Percentiles rank a stretch among this genome's conserved stretches.
phyloP scores from a whole-genome alignment of 2,329 filamentous ascomycete genomes.

The Botrytis pseudocinerea region DNA sequence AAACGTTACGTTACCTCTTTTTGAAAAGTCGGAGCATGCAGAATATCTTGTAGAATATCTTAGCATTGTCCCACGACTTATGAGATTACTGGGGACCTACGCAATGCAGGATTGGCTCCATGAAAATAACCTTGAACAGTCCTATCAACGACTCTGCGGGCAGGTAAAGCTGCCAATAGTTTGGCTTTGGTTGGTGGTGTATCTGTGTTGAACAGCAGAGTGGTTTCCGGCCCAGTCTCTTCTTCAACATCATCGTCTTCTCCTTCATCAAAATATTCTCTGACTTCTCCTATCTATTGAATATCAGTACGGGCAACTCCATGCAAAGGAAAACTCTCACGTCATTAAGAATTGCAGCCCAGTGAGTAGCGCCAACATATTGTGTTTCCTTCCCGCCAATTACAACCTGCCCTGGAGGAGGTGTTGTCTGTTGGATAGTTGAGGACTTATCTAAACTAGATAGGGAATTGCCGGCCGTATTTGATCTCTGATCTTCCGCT shows the following conservation, averaged over 20 bases:
- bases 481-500: neutral
- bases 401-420: conserved; percentile 46
- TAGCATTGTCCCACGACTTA: neutral
- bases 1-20: conserved; percentile 41
- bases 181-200: conserved; percentile 47
- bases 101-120: conserved; percentile 53
- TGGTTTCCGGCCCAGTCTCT: conserved; percentile 41
- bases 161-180: conserved; percentile 51
- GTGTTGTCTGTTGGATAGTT: neutral
- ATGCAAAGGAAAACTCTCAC: conserved; percentile 43
- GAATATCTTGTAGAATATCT: conserved; percentile 45
- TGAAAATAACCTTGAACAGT: conserved; percentile 56
- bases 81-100: conserved; percentile 41
- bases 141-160: conserved; percentile 49
- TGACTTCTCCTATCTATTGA: conserved; percentile 58
- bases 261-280: conserved; percentile 53
- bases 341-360: conserved; percentile 61
- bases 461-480: neutral
- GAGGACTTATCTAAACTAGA: neutral
- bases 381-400: conserved; percentile 47
- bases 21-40: conserved; percentile 55
- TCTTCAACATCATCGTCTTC: conserved; percentile 42
- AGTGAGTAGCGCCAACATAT: conserved; percentile 61
- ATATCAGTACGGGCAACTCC: conserved; percentile 16
- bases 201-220: conserved; percentile 44